Base-by-base conservation (phyloP, 768 basidiomycete species). In the Rhodotorula sphaerocarpa region DNA sequence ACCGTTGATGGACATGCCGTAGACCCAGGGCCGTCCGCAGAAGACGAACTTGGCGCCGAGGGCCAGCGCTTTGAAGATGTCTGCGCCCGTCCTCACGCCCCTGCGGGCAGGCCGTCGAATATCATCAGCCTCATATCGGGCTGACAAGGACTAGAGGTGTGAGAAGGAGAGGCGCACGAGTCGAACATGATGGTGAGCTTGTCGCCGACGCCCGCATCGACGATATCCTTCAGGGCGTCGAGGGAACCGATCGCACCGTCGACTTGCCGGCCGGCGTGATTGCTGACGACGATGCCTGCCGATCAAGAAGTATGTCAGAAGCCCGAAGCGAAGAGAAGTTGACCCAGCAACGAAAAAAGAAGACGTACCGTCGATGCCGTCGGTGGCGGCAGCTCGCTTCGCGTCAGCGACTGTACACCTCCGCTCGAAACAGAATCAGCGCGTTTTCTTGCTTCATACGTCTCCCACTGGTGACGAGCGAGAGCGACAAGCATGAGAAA, bases 11-110 rank as follows among this genome's bases (percentile, higher is more conserved):
- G 34, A 39, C 51, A 64, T 50, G 1, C 45, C 62, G 31, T 64
- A 64, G 23, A 64, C 57, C 39, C 50, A 73, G 7, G 67, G 63
- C 83, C 78, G 73, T 10, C 82, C 81, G 50, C 82, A 76, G 25
- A 90, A 74, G 21, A 91, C 83, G 12, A 79, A 88, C 69, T 91
- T 85, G 12, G 90, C 90, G 45, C 90, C 89, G 0, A 92, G 78
- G 2, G 88, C 88, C 33, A 91, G 75, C 0, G 90, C 90, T 21
- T 82, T 82, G 75, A 81, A 79, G 50, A 90, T 82, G 65, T 93
- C 90, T 47, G 83, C 82, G 16, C 87, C 90, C 27, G 63, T 61
- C 2, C 90, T 82, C 61, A 91, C 84, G 11, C 90, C 88, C 16
- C 47, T 48, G 46, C 44, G n/a, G n/a, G n/a, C n/a, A n/a, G n/a